phyloP scores from a whole-genome alignment of 2,329 filamentous ascomycete species.

The Nigrograna mackinnonii region DNA sequence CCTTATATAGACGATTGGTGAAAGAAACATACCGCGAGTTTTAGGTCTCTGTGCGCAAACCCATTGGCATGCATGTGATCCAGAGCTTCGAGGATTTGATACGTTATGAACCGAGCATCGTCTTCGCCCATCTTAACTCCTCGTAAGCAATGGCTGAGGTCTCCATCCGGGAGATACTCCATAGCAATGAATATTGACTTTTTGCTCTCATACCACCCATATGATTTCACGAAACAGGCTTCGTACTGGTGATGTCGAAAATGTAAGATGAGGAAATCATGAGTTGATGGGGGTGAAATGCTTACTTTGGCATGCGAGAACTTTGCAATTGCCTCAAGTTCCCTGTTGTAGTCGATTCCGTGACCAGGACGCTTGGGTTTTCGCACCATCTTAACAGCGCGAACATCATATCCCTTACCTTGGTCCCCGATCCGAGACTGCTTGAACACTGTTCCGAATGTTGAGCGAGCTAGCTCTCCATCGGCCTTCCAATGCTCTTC shows the following conservation, averaged over 20 bases:
- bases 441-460: conserved; percentile 9
- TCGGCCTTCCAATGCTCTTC: conserved; percentile 12
- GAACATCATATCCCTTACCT: conserved; percentile 1
- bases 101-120: conserved; percentile 27
- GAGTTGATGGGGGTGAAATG: not conserved
- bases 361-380: too few relatives aligned
- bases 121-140: conserved; percentile 18
- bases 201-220: conserved; percentile 41
- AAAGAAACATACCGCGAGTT: conserved; percentile 33
- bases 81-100: conserved; percentile 39
- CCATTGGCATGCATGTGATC: conserved; percentile 37
- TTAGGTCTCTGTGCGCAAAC: conserved; percentile 43
- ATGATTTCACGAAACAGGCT: conserved; percentile 28
- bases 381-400: conserved; percentile 19
- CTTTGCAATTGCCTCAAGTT: conserved; percentile 24
- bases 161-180: conserved; percentile 42
- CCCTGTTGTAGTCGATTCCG: conserved; percentile 13
- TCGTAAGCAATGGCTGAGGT: conserved; percentile 31
- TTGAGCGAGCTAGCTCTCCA: conserved; percentile 6
- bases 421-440: conserved; percentile 7
- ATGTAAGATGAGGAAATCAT: not conserved
- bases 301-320: conserved; percentile 18
- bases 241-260: too few relatives aligned
- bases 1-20: not conserved
- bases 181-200: conserved; percentile 39